Percentiles rank a stretch among this genome's conserved stretches.
Evolutionary conservation across 2,329 filamentous ascomycete species (phyloP).

Genomic region (Microdochium bolleyi): DNA sequence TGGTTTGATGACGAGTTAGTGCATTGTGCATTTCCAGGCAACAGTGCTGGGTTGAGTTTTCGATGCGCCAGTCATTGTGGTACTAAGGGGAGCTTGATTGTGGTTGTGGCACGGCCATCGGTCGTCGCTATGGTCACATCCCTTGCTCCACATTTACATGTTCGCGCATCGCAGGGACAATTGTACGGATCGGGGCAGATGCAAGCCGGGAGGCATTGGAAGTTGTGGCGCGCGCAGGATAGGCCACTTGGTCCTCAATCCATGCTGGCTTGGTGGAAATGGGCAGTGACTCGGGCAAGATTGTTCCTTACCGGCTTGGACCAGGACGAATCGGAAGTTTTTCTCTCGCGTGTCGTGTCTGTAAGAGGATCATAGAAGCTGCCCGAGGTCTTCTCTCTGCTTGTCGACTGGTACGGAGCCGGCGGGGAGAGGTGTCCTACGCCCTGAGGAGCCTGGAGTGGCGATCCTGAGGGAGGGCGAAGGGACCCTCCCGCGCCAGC

Average conservation of each 20-base stretch:
- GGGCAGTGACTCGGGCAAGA: conserved; percentile 2
- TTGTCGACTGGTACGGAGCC: conserved; percentile 21
- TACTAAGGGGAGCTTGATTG: not conserved
- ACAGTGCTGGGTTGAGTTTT: conserved; percentile 7
- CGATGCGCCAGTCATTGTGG: not conserved
- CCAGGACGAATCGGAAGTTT: conserved; percentile 23
- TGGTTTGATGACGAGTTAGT: conserved; percentile 8
- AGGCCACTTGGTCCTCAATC: not conserved
- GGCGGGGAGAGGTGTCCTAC: conserved; percentile 17
- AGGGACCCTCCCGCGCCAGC: conserved; percentile 9
- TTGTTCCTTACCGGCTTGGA: conserved; percentile 18
- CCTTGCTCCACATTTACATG: not conserved
- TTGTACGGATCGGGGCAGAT: not conserved
- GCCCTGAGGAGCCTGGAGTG: conserved; percentile 20
- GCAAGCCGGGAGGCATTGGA: not conserved
- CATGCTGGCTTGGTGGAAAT: not conserved
- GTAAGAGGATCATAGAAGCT: conserved; percentile 37
- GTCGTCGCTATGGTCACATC: not conserved
- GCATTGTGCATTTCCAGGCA: conserved; percentile 5
- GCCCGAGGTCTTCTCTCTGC: conserved; percentile 28
- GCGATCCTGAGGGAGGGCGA: conserved; percentile 20
- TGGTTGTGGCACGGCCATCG: not conserved
- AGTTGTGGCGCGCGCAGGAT: not conserved
- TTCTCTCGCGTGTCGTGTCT: conserved; percentile 30
- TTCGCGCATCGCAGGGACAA: not conserved